phyloP scores from a whole-genome alignment of 495 filamentous ascomycete genomes.

The Sordaria brevicollis region DNA sequence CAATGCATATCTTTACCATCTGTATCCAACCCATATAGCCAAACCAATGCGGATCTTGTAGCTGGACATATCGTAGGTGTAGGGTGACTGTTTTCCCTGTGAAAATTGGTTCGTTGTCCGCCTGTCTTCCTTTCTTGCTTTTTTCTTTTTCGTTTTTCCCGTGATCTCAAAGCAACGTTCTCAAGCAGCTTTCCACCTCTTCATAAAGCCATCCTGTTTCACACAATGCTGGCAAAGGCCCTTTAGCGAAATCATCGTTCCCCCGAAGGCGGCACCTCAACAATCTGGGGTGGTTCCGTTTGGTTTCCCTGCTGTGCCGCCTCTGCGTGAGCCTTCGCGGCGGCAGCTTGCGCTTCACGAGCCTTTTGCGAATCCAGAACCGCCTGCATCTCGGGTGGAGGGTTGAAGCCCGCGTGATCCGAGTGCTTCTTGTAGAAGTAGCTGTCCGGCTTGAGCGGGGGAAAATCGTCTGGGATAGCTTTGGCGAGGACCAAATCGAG shows the following conservation, averaged over 20 bases:
- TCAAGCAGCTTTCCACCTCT: neutral
- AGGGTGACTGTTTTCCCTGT: neutral
- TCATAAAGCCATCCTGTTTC: neutral
- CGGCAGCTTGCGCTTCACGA: constrained; percentile 24
- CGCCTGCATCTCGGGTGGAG: constrained; percentile 38
- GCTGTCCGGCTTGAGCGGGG: constrained; percentile 45
- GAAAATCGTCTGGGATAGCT: constrained; percentile 55
- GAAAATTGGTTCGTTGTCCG: neutral
- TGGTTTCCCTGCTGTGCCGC: constrained; percentile 3
- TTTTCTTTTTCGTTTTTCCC: neutral
- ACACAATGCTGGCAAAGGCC: neutral
- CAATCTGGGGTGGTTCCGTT: constrained; percentile 2
- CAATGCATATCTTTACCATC: neutral
- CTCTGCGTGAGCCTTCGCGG: constrained; percentile 6
- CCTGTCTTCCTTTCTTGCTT: neutral
- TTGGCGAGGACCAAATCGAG: constrained; percentile 57
- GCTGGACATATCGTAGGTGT: neutral
- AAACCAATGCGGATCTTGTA: neutral
- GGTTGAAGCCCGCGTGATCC: constrained; percentile 48
- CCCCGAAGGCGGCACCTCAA: constrained; percentile 8
- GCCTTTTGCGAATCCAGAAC: constrained; percentile 39
- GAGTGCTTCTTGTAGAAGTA: constrained; percentile 59
- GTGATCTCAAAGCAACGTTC: neutral
- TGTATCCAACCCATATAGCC: neutral
- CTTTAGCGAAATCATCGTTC: neutral